Evolutionary conservation across 148 eudicot genomes (phyloP).

Genomic region (Pouteria glomerata): DNA sequence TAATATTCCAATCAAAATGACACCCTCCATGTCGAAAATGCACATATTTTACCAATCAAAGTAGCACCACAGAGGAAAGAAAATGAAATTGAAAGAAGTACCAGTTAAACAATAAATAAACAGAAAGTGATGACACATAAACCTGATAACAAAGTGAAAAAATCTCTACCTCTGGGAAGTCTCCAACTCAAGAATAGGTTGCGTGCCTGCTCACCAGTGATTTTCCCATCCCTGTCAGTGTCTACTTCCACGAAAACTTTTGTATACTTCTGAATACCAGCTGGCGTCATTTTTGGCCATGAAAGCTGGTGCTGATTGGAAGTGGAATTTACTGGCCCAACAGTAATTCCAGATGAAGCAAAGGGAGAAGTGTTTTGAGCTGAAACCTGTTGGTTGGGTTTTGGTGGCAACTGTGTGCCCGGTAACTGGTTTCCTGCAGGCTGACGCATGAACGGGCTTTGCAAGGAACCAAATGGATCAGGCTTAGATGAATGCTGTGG

Average conservation of each 20-base stretch:
- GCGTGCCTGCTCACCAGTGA: constrained; percentile 86
- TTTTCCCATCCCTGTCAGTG: constrained; percentile 88
- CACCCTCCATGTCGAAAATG: too few species aligned
- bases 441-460: constrained; percentile 48
- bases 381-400: constrained; percentile 45
- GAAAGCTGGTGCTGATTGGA: constrained; percentile 55
- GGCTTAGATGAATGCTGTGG: constrained; percentile 42
- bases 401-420: constrained; percentile 36
- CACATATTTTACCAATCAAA: not conserved
- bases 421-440: constrained; percentile 43
- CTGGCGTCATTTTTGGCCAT: constrained; percentile 94
- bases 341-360: constrained; percentile 43
- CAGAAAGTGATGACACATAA: not conserved
- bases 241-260: constrained; percentile 95
- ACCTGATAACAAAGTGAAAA: not conserved
- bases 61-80: not conserved
- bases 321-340: constrained; percentile 32
- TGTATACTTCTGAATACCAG: constrained; percentile 81
- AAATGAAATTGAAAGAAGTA: not conserved
- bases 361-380: constrained; percentile 35
- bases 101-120: not conserved
- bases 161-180: constrained; percentile 78
- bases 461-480: constrained; percentile 64
- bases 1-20: too few species aligned
- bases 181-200: constrained; percentile 95